Evolutionary conservation across 176 grass and related monocot species (phyloP).

Genomic region (Triticum dicoccoides): DNA sequence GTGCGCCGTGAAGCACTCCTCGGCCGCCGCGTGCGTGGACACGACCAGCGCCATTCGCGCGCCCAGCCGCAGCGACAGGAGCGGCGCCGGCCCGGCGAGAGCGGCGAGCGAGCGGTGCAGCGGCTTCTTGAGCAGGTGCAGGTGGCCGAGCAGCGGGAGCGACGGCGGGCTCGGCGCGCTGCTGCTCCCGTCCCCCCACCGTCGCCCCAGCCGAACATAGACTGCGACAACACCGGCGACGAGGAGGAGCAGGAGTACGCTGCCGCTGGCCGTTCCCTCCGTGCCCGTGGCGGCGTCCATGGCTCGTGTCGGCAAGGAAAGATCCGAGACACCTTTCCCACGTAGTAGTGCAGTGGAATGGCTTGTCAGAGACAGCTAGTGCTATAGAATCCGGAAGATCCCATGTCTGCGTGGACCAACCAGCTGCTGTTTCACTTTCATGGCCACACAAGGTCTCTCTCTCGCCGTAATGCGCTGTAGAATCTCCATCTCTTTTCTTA

Average conservation of each 20-base stretch:
- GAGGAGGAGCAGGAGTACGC: not conserved
- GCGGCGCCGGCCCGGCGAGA: constrained; percentile 18
- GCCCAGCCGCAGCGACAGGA: constrained; percentile 57
- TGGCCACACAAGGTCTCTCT: too few species aligned
- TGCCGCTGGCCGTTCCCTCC: not conserved
- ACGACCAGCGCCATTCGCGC: constrained; percentile 44
- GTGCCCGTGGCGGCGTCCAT: not conserved
- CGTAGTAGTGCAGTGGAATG: not conserved
- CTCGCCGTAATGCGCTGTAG: too few species aligned
- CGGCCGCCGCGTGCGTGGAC: constrained; percentile 42
- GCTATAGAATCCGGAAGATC: too few species aligned
- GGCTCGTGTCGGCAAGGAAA: not conserved
- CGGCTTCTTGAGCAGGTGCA: constrained; percentile 53
- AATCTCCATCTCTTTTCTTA: too few species aligned
- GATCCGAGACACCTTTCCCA: not conserved
- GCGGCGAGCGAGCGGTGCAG: constrained; percentile 34
- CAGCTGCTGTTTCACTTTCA: too few species aligned
- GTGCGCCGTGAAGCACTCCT: constrained; percentile 56
- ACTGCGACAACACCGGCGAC: not conserved
- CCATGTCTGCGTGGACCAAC: too few species aligned
- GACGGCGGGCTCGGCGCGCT: constrained; percentile 25
- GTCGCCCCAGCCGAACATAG: not conserved
- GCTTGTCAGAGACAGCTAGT: too few species aligned
- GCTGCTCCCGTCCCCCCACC: not conserved
- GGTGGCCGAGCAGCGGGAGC: constrained; percentile 55